These are phyloP conservation scores for Calonectria fujianensis DNA, from an alignment of 2,329 filamentous ascomycete species.

Conservation along the genomic window DNA sequence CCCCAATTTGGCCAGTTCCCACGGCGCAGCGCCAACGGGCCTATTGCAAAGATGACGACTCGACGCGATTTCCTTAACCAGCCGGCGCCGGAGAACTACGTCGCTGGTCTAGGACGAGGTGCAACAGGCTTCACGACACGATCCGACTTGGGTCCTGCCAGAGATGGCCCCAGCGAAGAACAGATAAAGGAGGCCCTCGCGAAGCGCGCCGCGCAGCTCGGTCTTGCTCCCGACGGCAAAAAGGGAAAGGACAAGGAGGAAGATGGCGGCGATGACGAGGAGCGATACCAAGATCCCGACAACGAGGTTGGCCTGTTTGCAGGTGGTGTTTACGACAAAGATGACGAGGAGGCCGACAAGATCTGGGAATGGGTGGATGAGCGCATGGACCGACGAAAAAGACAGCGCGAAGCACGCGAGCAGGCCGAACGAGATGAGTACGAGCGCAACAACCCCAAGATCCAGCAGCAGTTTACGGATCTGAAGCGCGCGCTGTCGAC, in stretches of 20 bases:
- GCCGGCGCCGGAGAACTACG: slow-evolving; percentile 89
- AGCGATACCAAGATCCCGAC: slow-evolving; percentile 95
- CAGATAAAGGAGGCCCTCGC: slow-evolving; percentile 98
- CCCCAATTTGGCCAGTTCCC: slow-evolving; percentile 21
- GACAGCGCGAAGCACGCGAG: slow-evolving; percentile 96
- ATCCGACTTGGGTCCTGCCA: slow-evolving; percentile 94
- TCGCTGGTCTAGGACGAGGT: slow-evolving; percentile 97
- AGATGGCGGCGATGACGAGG: slow-evolving; percentile 84
- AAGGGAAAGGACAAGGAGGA: slow-evolving; percentile 83
- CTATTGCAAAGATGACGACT: slow-evolving; percentile 67
- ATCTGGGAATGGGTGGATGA: slow-evolving; percentile 98
- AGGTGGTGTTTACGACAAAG: slow-evolving; percentile 95
- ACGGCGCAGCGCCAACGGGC: slow-evolving; percentile 42
- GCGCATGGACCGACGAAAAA: slow-evolving; percentile 94
- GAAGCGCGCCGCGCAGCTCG: slow-evolving; percentile 91
- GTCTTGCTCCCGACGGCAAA: slow-evolving; percentile 80
- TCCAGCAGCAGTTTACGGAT: slow-evolving; percentile 97
- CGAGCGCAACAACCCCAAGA: slow-evolving; percentile 98
- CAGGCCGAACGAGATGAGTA: slow-evolving; percentile 93
- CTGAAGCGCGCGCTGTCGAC: slow-evolving; percentile 91
- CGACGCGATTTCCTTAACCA: slow-evolving; percentile 93
- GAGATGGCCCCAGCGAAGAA: slow-evolving; percentile 96
- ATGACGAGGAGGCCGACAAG: slow-evolving; percentile 97
- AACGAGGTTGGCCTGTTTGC: slow-evolving; percentile 98
- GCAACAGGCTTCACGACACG: slow-evolving; percentile 98